Evolutionary conservation across 1,284 basidiomycete species (phyloP), one percentile per base, ranked within the genome.

Genomic region (Moesziomyces sp.): DNA sequence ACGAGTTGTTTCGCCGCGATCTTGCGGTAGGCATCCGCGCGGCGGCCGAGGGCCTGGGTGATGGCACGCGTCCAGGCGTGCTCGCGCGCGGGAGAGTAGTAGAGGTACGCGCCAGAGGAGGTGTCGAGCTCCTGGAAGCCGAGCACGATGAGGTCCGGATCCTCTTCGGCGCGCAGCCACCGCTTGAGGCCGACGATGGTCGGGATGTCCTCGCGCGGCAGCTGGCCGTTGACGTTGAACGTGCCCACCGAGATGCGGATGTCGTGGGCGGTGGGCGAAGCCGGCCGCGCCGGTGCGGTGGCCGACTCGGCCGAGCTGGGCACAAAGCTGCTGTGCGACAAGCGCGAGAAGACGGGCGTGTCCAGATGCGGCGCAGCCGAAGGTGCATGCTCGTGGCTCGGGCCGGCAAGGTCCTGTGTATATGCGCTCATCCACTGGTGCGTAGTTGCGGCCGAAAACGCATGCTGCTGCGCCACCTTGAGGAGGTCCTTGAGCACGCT

Each of bases 41-140:
- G 33, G 5, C 62, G 43, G 13, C 76, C 76, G 7, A 78, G 50
- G 0, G 68, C 66, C 13, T 52, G 49, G 0, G 52, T 46, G 35
- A 68, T 47, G 6, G 60, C 48, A 0, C 49, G 48, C 1, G 52
- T 51, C 77, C 77, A 78, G 7, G 61, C 65, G 2, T 71, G 60
- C 21, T 78, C 67, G 9, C 71, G 43, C 2, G 59, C 52, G 1
- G 77, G 77, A 0, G 70, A 77, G 51, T 68, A 74, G 62, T 78
- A 78, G 18, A 78, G 58, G 28, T 78, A 78, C 4, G 77, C 77
- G 6, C 60, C 65, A 10, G 40, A 4, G 2, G 66, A 73, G 16
- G 58, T 70, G 55, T 78, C 77, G 18, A 76, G 46, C 51, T 78
- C 77, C 43, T 78, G 77, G 14, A 78, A 72, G 8, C 74, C 70